Evolutionary conservation across 768 basidiomycete genomes (phyloP).

Genomic region (Kwoniella heveanensis): DNA sequence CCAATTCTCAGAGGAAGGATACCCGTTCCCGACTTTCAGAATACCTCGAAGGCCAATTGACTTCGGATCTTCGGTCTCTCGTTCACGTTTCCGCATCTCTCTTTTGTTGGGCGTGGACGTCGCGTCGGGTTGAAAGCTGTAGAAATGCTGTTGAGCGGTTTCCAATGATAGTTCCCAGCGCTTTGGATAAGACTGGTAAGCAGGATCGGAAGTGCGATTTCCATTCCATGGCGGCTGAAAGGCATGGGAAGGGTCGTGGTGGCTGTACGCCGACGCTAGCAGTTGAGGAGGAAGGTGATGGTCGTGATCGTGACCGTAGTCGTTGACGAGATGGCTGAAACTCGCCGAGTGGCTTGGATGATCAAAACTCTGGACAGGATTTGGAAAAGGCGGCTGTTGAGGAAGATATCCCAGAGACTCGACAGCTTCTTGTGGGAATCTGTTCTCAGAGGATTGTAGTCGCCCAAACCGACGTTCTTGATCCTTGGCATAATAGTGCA

Average conservation of each 20-base stretch:
- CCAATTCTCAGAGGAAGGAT: background rate
- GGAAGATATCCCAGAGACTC: too few species aligned
- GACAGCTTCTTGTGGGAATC: too few species aligned
- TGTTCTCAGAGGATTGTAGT: background rate
- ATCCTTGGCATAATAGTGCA: background rate
- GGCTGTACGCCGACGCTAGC: too few species aligned
- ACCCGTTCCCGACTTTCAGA: background rate
- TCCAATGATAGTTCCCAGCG: background rate
- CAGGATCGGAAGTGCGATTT: too few species aligned
- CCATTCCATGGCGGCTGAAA: background rate
- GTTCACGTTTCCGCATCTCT: background rate
- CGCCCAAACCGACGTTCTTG: background rate
- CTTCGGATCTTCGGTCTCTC: background rate
- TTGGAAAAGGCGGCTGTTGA: too few species aligned
- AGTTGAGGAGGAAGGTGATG: too few species aligned
- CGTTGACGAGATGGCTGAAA: too few species aligned
- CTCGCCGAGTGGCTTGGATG: too few species aligned
- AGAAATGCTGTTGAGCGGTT: background rate
- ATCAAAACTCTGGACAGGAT: too few species aligned
- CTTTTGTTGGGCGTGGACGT: background rate
- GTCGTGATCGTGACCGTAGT: too few species aligned
- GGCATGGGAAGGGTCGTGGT: background rate
- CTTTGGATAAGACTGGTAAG: background rate
- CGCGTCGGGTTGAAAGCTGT: background rate
- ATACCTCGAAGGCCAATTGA: background rate